Evolutionary conservation across 2,329 filamentous ascomycete species (phyloP).

Genomic region (Pleurostoma richardsiae): DNA sequence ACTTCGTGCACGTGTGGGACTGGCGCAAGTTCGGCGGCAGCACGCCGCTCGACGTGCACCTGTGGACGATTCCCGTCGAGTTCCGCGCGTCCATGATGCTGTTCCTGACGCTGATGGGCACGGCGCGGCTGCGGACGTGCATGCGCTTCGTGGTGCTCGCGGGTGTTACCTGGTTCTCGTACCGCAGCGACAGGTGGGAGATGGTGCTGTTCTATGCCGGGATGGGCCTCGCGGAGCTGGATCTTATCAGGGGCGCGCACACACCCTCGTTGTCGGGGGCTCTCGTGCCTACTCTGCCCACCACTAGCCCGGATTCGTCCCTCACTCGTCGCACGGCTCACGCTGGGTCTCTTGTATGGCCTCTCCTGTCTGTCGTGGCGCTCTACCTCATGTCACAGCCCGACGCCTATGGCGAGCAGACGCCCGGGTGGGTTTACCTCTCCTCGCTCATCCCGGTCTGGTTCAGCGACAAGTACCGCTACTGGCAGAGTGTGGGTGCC

Average conservation of each 20-base stretch:
- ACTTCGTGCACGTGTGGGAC: conserved; percentile 45
- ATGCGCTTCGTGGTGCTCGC: conserved; percentile 37
- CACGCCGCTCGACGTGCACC: conserved; percentile 50
- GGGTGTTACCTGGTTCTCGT: conserved; percentile 35
- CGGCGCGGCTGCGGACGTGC: conserved; percentile 37
- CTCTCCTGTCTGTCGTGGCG: conserved; percentile 36
- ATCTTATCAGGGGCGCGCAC: conserved; percentile 43
- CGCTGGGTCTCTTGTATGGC: conserved; percentile 25
- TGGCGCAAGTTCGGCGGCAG: conserved; percentile 43
- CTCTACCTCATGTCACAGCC: conserved; percentile 49
- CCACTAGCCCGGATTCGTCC: conserved; percentile 15
- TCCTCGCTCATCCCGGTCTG: conserved; percentile 41
- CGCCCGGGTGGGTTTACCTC: conserved; percentile 48
- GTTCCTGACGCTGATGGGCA: conserved; percentile 47
- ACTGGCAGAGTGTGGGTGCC: conserved; percentile 51
- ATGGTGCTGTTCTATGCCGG: conserved; percentile 50
- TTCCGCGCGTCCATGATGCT: conserved; percentile 54
- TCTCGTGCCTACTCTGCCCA: conserved; percentile 2
- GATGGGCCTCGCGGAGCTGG: conserved; percentile 49
- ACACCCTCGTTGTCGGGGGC: conserved; percentile 12
- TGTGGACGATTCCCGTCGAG: conserved; percentile 61
- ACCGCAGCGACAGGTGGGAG: conserved; percentile 47
- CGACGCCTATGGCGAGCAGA: conserved; percentile 30
- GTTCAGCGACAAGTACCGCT: conserved; percentile 46
- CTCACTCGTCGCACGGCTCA: conserved; percentile 11